These are phyloP conservation scores for Fusarium humuli DNA, from an alignment of 2,329 filamentous ascomycete species.

Conservation along the genomic window DNA sequence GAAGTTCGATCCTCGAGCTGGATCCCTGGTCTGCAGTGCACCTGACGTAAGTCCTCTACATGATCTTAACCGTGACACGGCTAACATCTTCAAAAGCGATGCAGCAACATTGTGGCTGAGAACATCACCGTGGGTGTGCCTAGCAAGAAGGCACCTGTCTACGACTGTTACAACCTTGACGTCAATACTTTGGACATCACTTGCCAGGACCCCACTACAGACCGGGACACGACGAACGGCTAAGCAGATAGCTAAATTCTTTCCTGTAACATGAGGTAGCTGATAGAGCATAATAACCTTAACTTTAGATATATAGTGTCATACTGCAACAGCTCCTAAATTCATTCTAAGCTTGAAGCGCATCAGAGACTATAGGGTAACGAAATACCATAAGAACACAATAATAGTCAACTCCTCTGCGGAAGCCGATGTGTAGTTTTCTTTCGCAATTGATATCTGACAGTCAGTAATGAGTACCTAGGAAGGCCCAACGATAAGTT, in stretches of 20 bases:
- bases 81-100: constrained; percentile 34
- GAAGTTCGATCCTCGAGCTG: constrained; percentile 48
- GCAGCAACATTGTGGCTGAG: constrained; percentile 40
- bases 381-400: no score
- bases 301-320: no score
- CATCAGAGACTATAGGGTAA: no score
- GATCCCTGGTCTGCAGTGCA: constrained; percentile 48
- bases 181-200: constrained; percentile 29
- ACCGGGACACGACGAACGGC: constrained; percentile 30
- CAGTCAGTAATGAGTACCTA: no score
- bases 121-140: constrained; percentile 42
- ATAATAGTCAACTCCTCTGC: no score
- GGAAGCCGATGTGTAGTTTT: no score
- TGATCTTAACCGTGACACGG: fast-evolving
- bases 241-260: neutral
- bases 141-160: constrained; percentile 38
- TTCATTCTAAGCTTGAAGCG: no score
- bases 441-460: no score
- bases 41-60: constrained; percentile 37
- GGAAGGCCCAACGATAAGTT: no score
- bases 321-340: no score
- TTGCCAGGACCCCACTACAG: constrained; percentile 22
- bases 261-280: no score
- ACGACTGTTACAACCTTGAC: constrained; percentile 43
- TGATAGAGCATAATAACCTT: no score